Evolutionary conservation across 1,284 basidiomycete species (phyloP), one percentile per base, ranked within the genome.

Genomic region (Agroathelia rolfsii): DNA sequence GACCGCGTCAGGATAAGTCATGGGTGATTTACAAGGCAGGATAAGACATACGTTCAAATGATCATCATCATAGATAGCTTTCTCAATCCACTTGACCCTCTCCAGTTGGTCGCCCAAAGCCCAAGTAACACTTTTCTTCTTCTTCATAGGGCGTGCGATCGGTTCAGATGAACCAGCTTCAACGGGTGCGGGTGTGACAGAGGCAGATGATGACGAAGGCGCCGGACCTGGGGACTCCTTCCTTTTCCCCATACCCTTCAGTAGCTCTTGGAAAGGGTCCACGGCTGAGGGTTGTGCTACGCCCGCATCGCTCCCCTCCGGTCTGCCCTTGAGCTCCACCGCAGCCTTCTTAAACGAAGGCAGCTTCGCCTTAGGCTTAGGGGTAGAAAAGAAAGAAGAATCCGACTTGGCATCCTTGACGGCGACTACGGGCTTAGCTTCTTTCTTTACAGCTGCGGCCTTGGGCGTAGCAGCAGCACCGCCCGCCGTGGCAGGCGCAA

Each of bases 11-110:
- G 41, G 45, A 52, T 53, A 50, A 52, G 49, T 58, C 51, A 69
- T 72, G n/a, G n/a, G n/a, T 65, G 72, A 70, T 60, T 61, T 69
- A 73, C 56, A 56, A 57, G 73, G 69, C 58, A 55, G 45, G 41
- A 42, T 34, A 49, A 55, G 48, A 72, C 80, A 74, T 66, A 86
- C 83, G 71, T 81, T 74, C 61, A 70, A 64, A 48, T 70, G 69
- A 64, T 86, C 84, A 55, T 85, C 83, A 46, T 86, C 84, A 59
- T 87, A 87, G 46, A 85, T 62, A 42, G 84, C 84, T 49, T 67
- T 73, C 58, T 86, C 82, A 59, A 87, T 87, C 50, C 76, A 55
- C 56, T 72, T 75, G 51, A 87, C 62, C 49, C 69, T 62, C 59
- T 76, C 79, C 43, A 87, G 71, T 50, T 72, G 60, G 42, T 62